These are phyloP conservation scores for Cicer bijugum DNA, from an alignment of 306 rosid species.

Conservation along the genomic window DNA sequence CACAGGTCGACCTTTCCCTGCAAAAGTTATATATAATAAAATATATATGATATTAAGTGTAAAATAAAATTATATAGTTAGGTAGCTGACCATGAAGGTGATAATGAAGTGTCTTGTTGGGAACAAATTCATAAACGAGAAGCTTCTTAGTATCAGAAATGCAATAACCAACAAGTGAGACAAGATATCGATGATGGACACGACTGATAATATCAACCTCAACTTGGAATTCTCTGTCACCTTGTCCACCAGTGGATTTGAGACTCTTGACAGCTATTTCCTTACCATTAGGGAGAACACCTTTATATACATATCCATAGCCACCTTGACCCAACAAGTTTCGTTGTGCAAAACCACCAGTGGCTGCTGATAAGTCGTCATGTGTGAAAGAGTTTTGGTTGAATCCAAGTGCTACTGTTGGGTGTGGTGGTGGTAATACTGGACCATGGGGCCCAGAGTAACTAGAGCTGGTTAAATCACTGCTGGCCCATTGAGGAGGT, in stretches of 20 bases:
- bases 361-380: conserved; percentile 69
- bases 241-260: conserved; percentile 67
- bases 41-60: too few species aligned
- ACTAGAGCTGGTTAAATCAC: conserved; percentile 57
- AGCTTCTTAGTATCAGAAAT: conserved; percentile 53
- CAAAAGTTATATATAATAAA: neutral
- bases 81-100: conserved; percentile 80
- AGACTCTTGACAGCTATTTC: conserved; percentile 87
- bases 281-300: conserved; percentile 83
- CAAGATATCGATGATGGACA: conserved; percentile 93
- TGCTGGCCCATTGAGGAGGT: conserved; percentile 31
- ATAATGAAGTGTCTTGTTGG: conserved; percentile 76
- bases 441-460: conserved; percentile 66
- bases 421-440: conserved; percentile 73
- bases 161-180: conserved; percentile 85
- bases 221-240: conserved; percentile 73
- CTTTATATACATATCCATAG: conserved; percentile 81
- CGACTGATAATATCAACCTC: conserved; percentile 90
- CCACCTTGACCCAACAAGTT: conserved; percentile 85
- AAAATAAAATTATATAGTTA: neutral
- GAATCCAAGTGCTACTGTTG: conserved; percentile 71
- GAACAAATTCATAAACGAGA: conserved; percentile 80
- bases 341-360: conserved; percentile 56
- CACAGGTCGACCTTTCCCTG: conserved; percentile 59
- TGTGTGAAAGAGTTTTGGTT: conserved; percentile 69